Base-by-base conservation (phyloP, 2,329 filamentous ascomycete genomes). In the Fonsecaea nubica region DNA sequence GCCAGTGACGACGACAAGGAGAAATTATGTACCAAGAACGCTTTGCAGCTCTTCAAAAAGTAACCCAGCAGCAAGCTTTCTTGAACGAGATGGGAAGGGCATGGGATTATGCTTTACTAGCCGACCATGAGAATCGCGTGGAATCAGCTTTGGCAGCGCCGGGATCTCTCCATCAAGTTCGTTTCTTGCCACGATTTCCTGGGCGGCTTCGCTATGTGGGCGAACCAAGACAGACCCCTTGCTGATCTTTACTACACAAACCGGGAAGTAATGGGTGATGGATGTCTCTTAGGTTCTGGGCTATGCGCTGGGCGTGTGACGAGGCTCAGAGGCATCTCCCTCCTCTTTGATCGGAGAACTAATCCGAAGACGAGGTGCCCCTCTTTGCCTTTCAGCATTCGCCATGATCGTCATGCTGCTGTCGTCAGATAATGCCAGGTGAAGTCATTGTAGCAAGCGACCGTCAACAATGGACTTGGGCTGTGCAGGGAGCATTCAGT, bases 21-120 rank as follows among this genome's bases (percentile, higher is more conserved):
- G 56, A 68, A 68, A 48, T 35, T 73, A 6, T 66, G 60, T 53
- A 67, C 52, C 30, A 63, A 56, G 42, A 73, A 73, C 60, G 71
- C 68, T 12, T 40, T 66, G 40, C 58, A 69, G 56, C 66, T 72
- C 45, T 64, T 72, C 58, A 35, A 38, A 4, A 50, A 25, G 25
- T 18, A 12, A 25, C 25, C 45, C 45, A 50, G 45, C 45, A 50
- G 45, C 40, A 50, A 50, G 45, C 45, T 50, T 30, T 13, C 45
- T 25, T 50, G 45, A 50, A 4, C 21, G 21, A 50, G 45, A 50
- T 2, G 25, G 18, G 21, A 50, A 13, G 18, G 18, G 45, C 45
- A 50, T 50, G 10, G 45, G 6, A 50, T 50, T 50, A 50, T 18
- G 45, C 18, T 36, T 36, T 36, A 38, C 13, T 36, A 36, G 33